Evolutionary conservation across 345 rosid genomes (phyloP).

Genomic region (Chamaenerion angustifolium): DNA sequence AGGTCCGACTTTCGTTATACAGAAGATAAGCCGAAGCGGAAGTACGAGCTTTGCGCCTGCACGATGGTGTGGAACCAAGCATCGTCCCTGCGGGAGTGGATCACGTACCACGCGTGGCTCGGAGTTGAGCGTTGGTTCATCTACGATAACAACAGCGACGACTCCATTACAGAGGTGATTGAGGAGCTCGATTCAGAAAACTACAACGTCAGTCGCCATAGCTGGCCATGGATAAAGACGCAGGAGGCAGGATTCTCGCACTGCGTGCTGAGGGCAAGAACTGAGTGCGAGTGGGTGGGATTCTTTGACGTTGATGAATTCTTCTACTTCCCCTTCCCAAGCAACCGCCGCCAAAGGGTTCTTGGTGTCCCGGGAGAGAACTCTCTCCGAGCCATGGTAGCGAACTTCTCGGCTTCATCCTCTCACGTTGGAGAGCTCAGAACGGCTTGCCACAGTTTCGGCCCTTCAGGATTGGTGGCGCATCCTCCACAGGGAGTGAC

Average conservation of each 20-base stretch:
- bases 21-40: constrained; percentile 12
- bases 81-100: constrained; percentile 63
- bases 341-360: constrained; percentile 13
- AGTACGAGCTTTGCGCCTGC: constrained; percentile 72
- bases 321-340: constrained; percentile 48
- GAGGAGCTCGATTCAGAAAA: constrained; percentile 38
- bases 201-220: constrained; percentile 61
- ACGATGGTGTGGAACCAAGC: constrained; percentile 98
- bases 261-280: constrained; percentile 66
- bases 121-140: constrained; percentile 92
- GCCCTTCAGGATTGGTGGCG: constrained; percentile 74
- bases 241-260: constrained; percentile 98
- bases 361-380: constrained; percentile 32
- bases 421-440: constrained; percentile 48
- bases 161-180: constrained; percentile 37
- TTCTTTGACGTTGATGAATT: constrained; percentile 97
- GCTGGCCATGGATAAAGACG: constrained; percentile 96
- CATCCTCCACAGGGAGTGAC: constrained; percentile 72
- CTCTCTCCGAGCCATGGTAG: constrained; percentile 41
- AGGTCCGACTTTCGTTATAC: constrained; percentile 4
- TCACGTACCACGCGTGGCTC: constrained; percentile 80
- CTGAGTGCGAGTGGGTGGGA: constrained; percentile 80
- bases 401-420: constrained; percentile 53
- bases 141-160: constrained; percentile 95
- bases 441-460: constrained; percentile 80